These are phyloP conservation scores for Pichia exigua DNA, from an alignment of 805 yeast species.

Conservation along the genomic window DNA sequence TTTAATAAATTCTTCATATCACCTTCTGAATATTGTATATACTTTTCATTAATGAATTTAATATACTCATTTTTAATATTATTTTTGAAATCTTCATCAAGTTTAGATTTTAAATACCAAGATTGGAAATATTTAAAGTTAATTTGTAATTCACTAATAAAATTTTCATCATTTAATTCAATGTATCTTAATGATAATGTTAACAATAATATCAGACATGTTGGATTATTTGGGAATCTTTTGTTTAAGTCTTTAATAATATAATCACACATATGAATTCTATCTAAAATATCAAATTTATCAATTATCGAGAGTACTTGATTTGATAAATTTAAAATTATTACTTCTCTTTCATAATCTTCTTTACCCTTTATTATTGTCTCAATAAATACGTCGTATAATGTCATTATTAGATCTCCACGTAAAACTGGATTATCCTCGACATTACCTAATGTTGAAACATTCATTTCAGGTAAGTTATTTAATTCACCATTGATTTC, in stretches of 20 bases:
- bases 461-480: conserved; percentile 73
- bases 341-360: conserved; percentile 1
- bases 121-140: conserved; percentile 67
- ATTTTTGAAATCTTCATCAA: conserved; percentile 24
- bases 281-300: conserved; percentile 59
- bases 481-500: conserved; percentile 61
- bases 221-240: conserved; percentile 32
- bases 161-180: conserved; percentile 29
- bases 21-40: conserved; percentile 15
- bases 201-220: conserved; percentile 43
- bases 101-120: conserved; percentile 32
- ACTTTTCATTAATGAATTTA: conserved; percentile 25
- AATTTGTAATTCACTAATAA: conserved; percentile 56
- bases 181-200: conserved; percentile 59
- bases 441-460: conserved; percentile 77
- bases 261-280: conserved; percentile 59
- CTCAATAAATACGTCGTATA: conserved; percentile 61
- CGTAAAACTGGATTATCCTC: conserved; percentile 73
- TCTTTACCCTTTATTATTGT: conserved; percentile 31
- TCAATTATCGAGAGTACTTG: conserved; percentile 54
- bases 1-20: conserved; percentile 17
- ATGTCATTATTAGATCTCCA: conserved; percentile 64
- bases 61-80: conserved; percentile 29
- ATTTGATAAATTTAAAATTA: conserved; percentile 21
- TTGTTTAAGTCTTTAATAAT: conserved; percentile 46